Conservation (phyloP, 495 filamentous ascomycete genomes). For the Penicillium odoratum region DNA sequence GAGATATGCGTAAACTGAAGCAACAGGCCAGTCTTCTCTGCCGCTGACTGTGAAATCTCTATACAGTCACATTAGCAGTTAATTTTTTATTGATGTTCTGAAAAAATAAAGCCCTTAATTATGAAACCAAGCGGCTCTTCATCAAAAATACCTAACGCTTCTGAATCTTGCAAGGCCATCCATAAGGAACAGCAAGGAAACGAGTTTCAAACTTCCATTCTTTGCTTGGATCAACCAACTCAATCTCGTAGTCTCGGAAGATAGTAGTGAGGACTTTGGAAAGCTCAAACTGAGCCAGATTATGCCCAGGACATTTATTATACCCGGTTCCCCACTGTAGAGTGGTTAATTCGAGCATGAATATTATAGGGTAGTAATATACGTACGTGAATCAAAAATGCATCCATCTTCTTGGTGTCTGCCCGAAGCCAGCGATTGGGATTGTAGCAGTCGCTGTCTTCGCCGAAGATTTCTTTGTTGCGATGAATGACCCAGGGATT, state of each 20-base stretch:
- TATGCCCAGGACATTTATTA: slow-evolving; percentile 41
- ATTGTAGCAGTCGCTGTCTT: slow-evolving; percentile 44
- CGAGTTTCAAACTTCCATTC: slow-evolving; percentile 39
- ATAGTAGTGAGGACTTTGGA: slow-evolving; percentile 41
- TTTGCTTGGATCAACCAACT: slow-evolving; percentile 35
- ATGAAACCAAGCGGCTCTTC: background rate
- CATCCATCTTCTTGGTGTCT: slow-evolving; percentile 31
- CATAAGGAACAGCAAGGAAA: slow-evolving; percentile 38
- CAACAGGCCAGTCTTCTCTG: too few species aligned
- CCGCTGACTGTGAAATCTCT: too few species aligned
- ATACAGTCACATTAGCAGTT: too few species aligned
- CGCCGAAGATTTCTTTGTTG: slow-evolving; percentile 41
- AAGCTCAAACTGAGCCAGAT: slow-evolving; percentile 48
- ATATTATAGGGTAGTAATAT: background rate
- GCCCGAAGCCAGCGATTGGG: slow-evolving; percentile 45
- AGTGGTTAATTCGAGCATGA: background rate
- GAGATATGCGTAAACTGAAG: too few species aligned
- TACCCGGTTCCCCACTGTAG: slow-evolving; percentile 45
- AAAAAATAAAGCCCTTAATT: too few species aligned
- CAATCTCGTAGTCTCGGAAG: slow-evolving; percentile 43
- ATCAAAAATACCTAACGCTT: slow-evolving; percentile 5
- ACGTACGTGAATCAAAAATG: slow-evolving; percentile 35
- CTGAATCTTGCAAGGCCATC: slow-evolving; percentile 38
- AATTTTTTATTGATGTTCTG: too few species aligned
- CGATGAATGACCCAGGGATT: slow-evolving; percentile 49